Conservation (phyloP, 768 basidiomycete species). For the Candolleomyces eurysporus region DNA sequence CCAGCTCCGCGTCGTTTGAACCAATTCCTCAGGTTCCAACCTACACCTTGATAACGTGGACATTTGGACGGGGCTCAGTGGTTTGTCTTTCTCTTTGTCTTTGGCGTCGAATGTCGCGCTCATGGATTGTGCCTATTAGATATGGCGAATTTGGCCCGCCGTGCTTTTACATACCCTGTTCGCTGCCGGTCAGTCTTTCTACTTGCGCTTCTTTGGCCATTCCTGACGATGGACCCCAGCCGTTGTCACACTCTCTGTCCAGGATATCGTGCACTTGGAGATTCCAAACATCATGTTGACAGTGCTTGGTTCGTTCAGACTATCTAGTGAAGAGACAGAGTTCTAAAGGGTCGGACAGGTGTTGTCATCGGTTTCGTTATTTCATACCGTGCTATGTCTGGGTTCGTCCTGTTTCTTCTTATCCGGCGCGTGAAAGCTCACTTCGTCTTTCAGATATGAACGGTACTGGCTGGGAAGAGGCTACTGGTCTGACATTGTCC, state of each 20-base stretch:
- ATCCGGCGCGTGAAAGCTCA: not conserved
- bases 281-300: slow-evolving; percentile 61
- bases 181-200: slow-evolving; percentile 38
- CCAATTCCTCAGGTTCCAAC: slow-evolving; percentile 18
- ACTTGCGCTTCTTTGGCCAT: not conserved
- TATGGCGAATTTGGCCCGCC: slow-evolving; percentile 68
- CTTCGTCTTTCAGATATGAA: slow-evolving; percentile 43
- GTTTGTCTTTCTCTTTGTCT: slow-evolving; percentile 13
- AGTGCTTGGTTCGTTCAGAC: slow-evolving; percentile 45
- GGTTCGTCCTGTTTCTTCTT: slow-evolving; percentile 31
- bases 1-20: slow-evolving; percentile 14
- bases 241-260: slow-evolving; percentile 43
- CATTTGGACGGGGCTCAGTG: slow-evolving; percentile 31
- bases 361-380: slow-evolving; percentile 64
- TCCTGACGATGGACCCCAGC: slow-evolving; percentile 21
- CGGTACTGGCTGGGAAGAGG: slow-evolving; percentile 61
- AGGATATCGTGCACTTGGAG: slow-evolving; percentile 34
- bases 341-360: slow-evolving; percentile 22
- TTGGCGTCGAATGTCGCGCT: not conserved
- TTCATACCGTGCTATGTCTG: slow-evolving; percentile 60
- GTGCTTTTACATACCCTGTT: slow-evolving; percentile 60
- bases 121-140: slow-evolving; percentile 22
- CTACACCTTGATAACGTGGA: slow-evolving; percentile 30
- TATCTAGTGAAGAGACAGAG: no score
- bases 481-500: slow-evolving; percentile 56